Evolutionary conservation across 257 asterid species (phyloP).

Genomic region (Solanum lycopersicoides): DNA sequence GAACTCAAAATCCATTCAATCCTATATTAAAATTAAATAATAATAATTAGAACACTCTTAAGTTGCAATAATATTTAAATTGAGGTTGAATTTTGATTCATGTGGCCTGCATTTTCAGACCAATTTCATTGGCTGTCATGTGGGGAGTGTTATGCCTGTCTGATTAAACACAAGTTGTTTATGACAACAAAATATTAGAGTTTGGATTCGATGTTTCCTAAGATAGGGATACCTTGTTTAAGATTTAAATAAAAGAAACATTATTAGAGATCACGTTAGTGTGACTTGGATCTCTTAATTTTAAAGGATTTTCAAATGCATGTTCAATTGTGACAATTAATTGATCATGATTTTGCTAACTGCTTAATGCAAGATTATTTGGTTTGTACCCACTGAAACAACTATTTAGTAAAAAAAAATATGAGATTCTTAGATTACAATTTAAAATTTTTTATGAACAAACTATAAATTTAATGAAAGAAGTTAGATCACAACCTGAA

Average conservation of each 20-base stretch:
- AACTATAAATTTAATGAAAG: background rate
- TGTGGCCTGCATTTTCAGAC: background rate
- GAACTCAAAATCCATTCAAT: background rate
- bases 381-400: background rate
- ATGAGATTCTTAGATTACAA: background rate
- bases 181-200: background rate
- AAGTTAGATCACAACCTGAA: background rate
- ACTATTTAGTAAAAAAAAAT: background rate
- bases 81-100: background rate
- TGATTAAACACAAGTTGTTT: background rate
- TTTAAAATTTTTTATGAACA: fast-evolving
- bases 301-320: background rate
- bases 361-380: background rate
- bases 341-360: background rate
- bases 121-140: background rate
- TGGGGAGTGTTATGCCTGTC: background rate
- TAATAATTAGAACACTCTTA: background rate
- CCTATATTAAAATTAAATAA: background rate
- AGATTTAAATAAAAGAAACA: background rate
- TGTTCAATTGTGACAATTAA: background rate
- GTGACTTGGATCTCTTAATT: background rate
- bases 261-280: background rate
- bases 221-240: background rate
- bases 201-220: background rate
- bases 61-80: background rate